Evolutionary conservation across 805 yeast genomes (phyloP), one percentile per base, ranked within the genome.

Genomic region (Yarrowia alimentaria): DNA sequence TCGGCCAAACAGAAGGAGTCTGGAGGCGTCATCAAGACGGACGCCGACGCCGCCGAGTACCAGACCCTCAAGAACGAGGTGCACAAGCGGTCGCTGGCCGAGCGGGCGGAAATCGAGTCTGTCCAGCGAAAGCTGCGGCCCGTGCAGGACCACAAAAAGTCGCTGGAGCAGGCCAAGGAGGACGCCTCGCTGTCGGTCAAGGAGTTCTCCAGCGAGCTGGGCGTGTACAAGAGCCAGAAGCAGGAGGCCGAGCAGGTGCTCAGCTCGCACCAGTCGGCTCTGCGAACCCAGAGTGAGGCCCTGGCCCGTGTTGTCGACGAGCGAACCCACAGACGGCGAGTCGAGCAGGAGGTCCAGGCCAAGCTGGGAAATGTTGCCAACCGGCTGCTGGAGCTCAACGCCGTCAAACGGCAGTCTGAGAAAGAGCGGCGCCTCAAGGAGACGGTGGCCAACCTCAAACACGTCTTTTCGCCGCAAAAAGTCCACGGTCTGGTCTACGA

Each of bases 401-500:
- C 95, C 1, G 79, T 75, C 53, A 84, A 81, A 63, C 77, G 91
- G 57, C 96, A 86, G 58, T 73, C 89, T 0, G 76, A 77, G 31
- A 77, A 79, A 55, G 95, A 89, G 55, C 74, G 76, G 43, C 78
- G 74, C 55, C 67, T 85, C 32, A 72, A 91, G 51, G 96, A 89
- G 57, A 85, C 84, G 55, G 81, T 86, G 2, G 66, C 80, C 0
- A 74, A 79, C 51, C 67, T 93, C 50, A 82, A 79, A 58, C 79
- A 87, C 60, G 65, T 83, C n/a, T 77, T 84, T 56, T 93, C 95
- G 1, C 89, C 95, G 4, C 37, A 43, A 18, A 43, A 31, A 24
- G 94, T 93, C 3, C 76, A 76, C 57, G 98, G 97, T 3, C 65
- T 88, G 9, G 79, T 91, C 4, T 75, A 79, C 56, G 96, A 89